These are phyloP conservation scores for Malus sylvestris DNA, from an alignment of 306 rosid species.

Conservation along the genomic window DNA sequence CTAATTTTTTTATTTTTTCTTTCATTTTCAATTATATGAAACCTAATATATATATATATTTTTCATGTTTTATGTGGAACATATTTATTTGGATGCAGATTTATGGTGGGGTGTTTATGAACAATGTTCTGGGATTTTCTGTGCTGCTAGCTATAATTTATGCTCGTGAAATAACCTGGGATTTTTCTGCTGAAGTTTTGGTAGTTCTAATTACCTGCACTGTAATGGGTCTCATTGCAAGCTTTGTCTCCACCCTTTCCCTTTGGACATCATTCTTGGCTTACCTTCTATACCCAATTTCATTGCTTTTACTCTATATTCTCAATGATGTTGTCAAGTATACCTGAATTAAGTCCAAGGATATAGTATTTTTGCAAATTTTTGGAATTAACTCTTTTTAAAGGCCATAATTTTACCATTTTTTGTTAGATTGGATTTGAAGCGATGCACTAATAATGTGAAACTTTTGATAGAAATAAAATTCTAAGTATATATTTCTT, in stretches of 20 bases:
- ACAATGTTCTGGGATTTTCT: constrained; percentile 54
- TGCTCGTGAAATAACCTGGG: constrained; percentile 43
- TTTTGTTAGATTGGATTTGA: neutral
- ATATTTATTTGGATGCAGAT: constrained; percentile 33
- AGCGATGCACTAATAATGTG: neutral
- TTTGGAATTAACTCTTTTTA: neutral
- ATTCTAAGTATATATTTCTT: no score
- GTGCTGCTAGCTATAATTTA: constrained; percentile 48
- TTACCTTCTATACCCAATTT: constrained; percentile 37
- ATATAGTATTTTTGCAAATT: neutral
- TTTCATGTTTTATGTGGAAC: neutral
- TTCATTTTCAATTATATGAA: neutral
- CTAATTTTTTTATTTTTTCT: neutral
- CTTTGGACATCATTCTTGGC: constrained; percentile 48
- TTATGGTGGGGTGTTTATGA: constrained; percentile 65
- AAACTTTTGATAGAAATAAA: neutral
- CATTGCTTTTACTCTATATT: constrained; percentile 39
- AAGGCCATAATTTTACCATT: neutral
- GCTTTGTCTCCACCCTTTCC: constrained; percentile 33
- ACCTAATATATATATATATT: neutral
- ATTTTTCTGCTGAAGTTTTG: constrained; percentile 53
- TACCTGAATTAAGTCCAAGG: neutral
- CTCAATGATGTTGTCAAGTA: constrained; percentile 34
- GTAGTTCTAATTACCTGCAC: constrained; percentile 49
- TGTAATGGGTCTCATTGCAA: constrained; percentile 37